Percentiles rank a stretch among this genome's conserved stretches.
Conservation (phyloP, 1,284 basidiomycete genomes). For the Gomphus bonarii region DNA sequence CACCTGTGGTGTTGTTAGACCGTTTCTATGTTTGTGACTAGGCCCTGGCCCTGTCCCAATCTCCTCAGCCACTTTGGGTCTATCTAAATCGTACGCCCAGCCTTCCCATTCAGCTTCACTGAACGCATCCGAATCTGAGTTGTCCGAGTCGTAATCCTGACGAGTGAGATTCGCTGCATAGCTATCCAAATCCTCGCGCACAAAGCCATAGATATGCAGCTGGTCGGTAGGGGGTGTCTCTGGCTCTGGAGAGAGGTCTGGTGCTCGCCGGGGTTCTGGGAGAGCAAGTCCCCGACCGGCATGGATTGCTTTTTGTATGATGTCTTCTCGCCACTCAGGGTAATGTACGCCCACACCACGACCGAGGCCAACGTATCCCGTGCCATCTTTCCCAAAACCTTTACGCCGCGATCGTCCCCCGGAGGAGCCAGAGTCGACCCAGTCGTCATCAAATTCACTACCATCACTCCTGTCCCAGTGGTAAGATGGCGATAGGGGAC, state of each 20-base stretch:
- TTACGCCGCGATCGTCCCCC: neutral
- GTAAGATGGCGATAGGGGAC: neutral
- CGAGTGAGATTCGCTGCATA: neutral
- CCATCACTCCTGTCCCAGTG: neutral
- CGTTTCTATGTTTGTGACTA: neutral
- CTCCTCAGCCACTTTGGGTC: neutral
- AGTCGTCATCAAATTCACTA: neutral
- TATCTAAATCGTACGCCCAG: constrained; percentile 11
- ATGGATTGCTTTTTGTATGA: neutral
- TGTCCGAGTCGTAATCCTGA: neutral
- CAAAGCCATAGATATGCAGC: neutral
- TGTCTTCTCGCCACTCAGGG: constrained; percentile 9
- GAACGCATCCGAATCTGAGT: neutral
- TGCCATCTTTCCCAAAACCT: neutral
- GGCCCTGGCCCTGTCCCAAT: neutral
- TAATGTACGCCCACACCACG: constrained; percentile 5
- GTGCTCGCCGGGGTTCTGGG: neutral
- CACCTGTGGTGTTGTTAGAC: neutral
- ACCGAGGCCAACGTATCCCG: constrained; percentile 4
- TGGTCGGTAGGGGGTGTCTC: neutral
- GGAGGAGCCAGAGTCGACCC: neutral
- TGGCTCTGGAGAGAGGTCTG: neutral
- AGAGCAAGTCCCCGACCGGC: neutral
- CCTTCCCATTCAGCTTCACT: constrained; percentile 10
- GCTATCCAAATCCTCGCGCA: neutral